These are phyloP conservation scores for Rhodomyrtus psidioides DNA, from an alignment of 441 rosid genomes.

Conservation along the genomic window DNA sequence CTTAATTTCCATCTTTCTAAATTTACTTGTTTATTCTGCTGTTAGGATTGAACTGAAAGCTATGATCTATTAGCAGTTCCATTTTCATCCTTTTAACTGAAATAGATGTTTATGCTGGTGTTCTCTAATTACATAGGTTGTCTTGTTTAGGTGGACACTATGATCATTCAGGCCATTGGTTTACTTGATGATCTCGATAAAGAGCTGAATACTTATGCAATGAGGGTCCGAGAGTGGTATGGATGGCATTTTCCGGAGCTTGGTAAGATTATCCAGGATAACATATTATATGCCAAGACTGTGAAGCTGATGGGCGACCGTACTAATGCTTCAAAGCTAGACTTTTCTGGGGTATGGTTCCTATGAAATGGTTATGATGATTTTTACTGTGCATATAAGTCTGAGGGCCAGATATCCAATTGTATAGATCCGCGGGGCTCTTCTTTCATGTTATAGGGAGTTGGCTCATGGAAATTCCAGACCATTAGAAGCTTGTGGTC, in stretches of 20 bases:
- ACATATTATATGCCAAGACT: constrained; percentile 74
- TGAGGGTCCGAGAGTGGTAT: constrained; percentile 96
- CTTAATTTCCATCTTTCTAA: background rate
- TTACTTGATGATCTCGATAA: constrained; percentile 89
- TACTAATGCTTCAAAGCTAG: constrained; percentile 72
- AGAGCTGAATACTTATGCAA: constrained; percentile 83
- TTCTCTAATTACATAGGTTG: background rate
- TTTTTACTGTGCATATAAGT: background rate
- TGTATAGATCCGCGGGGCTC: background rate
- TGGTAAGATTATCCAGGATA: constrained; percentile 77
- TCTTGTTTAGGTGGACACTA: constrained; percentile 67
- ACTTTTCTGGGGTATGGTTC: constrained; percentile 69
- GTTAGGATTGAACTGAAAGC: background rate
- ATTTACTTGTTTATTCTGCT: background rate
- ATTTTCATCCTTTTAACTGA: background rate
- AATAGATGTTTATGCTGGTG: background rate
- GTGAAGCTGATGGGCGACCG: constrained; percentile 85
- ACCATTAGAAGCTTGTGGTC: background rate
- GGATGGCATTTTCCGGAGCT: constrained; percentile 99
- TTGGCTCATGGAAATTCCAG: background rate
- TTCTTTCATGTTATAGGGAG: background rate
- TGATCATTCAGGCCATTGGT: constrained; percentile 94
- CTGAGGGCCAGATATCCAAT: background rate
- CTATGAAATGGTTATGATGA: background rate
- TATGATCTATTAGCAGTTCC: background rate